phyloP scores from a whole-genome alignment of 1,284 basidiomycete species.

The Ceratobasidium sp. region DNA sequence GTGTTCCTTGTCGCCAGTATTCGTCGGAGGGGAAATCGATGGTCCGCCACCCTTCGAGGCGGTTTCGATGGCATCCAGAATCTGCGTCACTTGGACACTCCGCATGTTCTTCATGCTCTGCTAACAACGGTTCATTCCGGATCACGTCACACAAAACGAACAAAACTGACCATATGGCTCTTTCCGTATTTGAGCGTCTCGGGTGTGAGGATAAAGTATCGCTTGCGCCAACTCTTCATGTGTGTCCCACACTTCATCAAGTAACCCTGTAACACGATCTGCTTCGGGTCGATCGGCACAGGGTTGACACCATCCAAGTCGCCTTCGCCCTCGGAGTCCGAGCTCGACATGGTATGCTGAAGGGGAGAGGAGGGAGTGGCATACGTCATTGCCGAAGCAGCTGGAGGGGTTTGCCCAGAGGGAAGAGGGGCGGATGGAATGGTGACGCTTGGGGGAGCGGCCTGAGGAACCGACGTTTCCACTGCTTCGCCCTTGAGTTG shows the following conservation, averaged over 20 bases:
- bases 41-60: constrained; percentile 42
- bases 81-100: constrained; percentile 81
- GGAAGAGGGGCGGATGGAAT: constrained; percentile 20
- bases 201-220: constrained; percentile 86
- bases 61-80: constrained; percentile 89
- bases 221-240: constrained; percentile 93
- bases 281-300: constrained; percentile 65
- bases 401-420: constrained; percentile 12
- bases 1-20: constrained; percentile 49
- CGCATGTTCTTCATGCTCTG: constrained; percentile 89
- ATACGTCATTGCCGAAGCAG: constrained; percentile 28
- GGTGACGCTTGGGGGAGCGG: constrained; percentile 28
- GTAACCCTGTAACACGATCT: constrained; percentile 86
- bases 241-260: constrained; percentile 97
- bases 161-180: constrained; percentile 77
- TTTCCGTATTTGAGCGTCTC: constrained; percentile 84
- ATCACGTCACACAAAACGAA: constrained; percentile 35
- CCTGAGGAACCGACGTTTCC: constrained; percentile 11
- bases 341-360: constrained; percentile 61
- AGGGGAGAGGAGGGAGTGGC: constrained; percentile 48
- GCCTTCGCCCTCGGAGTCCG: constrained; percentile 74
- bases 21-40: constrained; percentile 34
- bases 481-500: constrained; percentile 18
- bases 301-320: constrained; percentile 49
- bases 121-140: constrained; percentile 39